Evolutionary conservation across 192 early-diverging fungal genomes (phyloP).

Genomic region (Martensiomyces pterosporus): DNA sequence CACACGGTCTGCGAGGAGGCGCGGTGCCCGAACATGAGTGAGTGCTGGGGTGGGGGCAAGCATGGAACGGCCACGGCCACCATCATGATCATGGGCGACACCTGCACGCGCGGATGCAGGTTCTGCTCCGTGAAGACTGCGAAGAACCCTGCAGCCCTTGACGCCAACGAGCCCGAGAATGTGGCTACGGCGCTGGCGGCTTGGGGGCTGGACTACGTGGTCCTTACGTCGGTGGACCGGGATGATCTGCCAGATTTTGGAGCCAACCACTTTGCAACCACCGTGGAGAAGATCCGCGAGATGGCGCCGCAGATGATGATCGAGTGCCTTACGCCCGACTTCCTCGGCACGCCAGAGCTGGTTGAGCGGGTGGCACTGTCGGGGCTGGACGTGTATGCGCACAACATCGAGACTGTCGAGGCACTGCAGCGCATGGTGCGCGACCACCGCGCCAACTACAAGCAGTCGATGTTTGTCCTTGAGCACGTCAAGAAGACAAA

Average conservation of each 20-base stretch:
- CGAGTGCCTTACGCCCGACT: constrained; percentile 96
- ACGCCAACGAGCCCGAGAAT: constrained; percentile 87
- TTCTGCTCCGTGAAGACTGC: constrained; percentile 99
- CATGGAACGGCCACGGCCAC: constrained; percentile 94
- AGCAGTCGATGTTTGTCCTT: constrained; percentile 85
- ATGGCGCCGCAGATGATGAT: constrained; percentile 90
- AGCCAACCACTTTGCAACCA: constrained; percentile 88
- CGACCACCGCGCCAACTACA: constrained; percentile 87
- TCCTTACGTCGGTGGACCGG: constrained; percentile 95
- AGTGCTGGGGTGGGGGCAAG: constrained; percentile 98
- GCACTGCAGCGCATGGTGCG: constrained; percentile 83
- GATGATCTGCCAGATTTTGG: constrained; percentile 94
- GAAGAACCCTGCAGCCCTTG: constrained; percentile 74
- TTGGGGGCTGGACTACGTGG: constrained; percentile 96
- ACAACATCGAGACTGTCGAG: constrained; percentile 98
- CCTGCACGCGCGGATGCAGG: constrained; percentile 95
- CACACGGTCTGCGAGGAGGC: constrained; percentile 98
- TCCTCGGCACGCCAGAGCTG: constrained; percentile 68
- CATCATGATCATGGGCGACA: constrained; percentile 98
- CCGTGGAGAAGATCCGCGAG: constrained; percentile 81
- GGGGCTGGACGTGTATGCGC: constrained; percentile 96
- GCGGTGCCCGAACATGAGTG: constrained; percentile 95
- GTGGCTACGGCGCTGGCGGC: constrained; percentile 87
- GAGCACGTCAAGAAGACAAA: constrained; percentile 79
- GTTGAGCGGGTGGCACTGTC: constrained; percentile 82